These are phyloP conservation scores for Trichoderma sp. DNA, from an alignment of 2,329 filamentous ascomycete species.

Conservation along the genomic window DNA sequence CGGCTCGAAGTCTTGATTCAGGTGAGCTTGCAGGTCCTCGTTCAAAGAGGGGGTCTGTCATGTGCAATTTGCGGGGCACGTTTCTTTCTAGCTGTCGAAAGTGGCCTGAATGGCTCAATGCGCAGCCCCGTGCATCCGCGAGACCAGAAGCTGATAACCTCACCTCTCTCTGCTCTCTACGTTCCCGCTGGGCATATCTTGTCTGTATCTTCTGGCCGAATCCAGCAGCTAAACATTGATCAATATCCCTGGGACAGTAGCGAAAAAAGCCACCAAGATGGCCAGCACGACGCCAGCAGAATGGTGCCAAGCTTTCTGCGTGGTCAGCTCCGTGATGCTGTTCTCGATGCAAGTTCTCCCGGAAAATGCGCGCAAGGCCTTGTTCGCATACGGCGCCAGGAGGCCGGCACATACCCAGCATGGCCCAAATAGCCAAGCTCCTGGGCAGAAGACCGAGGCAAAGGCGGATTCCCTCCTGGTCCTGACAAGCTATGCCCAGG, in stretches of 20 bases:
- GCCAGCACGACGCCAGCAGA: slow-evolving; percentile 32
- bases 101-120: background rate
- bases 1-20: background rate
- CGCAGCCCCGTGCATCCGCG: background rate
- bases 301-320: slow-evolving; percentile 52
- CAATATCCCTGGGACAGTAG: background rate
- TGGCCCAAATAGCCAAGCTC: slow-evolving; percentile 16
- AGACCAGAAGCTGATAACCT: background rate
- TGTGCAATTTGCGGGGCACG: background rate
- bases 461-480: slow-evolving; percentile 31
- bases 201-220: background rate
- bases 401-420: slow-evolving; percentile 29
- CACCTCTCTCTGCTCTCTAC: background rate
- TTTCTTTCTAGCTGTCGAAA: too few relatives aligned
- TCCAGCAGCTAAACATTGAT: background rate
- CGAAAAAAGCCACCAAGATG: background rate
- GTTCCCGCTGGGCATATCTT: background rate
- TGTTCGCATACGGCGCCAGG: slow-evolving; percentile 56
- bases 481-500: slow-evolving; percentile 48
- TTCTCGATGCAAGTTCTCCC: slow-evolving; percentile 49
- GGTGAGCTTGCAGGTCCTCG: background rate
- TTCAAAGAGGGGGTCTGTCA: background rate
- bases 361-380: slow-evolving; percentile 43
- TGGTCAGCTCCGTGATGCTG: slow-evolving; percentile 43
- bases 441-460: slow-evolving; percentile 28